Conservation (phyloP, 2,329 filamentous ascomycete species). For the Conoideocrella luteorostrata region DNA sequence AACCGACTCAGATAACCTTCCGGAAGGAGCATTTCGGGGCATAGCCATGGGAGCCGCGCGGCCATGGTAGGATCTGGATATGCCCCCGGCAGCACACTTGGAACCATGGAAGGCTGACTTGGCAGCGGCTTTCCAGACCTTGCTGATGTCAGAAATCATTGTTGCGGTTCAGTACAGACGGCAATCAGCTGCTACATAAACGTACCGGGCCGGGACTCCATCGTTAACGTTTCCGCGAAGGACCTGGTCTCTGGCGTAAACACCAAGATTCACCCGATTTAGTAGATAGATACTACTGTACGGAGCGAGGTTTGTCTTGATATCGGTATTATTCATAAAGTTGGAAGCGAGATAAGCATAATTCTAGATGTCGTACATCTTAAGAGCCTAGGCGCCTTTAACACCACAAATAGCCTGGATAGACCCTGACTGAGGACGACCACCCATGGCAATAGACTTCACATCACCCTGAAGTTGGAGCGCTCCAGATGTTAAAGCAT, state of each 20-base stretch:
- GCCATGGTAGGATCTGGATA: conserved; percentile 13
- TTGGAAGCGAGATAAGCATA: conserved; percentile 15
- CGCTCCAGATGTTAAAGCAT: conserved; percentile 50
- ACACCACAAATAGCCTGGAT: conserved; percentile 50
- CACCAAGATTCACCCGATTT: conserved; percentile 21
- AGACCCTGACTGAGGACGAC: conserved; percentile 36
- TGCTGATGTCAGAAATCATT: conserved; percentile 40
- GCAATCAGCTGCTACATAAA: conserved; percentile 42
- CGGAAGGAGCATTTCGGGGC: not conserved
- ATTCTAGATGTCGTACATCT: conserved; percentile 23
- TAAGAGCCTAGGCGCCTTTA: conserved; percentile 40
- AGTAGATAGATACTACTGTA: conserved; percentile 26
- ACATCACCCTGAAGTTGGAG: conserved; percentile 45
- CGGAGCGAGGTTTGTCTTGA: conserved; percentile 22
- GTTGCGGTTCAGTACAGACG: conserved; percentile 44
- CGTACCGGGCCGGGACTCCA: conserved; percentile 40
- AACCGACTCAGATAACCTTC: conserved; percentile 1
- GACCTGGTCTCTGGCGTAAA: conserved; percentile 36
- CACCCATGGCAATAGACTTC: conserved; percentile 45
- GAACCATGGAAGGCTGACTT: conserved; percentile 33
- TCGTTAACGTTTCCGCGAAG: conserved; percentile 28
- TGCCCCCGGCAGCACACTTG: conserved; percentile 31
- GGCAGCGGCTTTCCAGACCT: conserved; percentile 40
- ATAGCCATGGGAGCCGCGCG: not conserved
- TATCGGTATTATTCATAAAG: conserved; percentile 19